These are phyloP conservation scores for Sherardia arvensis DNA, from an alignment of 257 asterid genomes.

Conservation along the genomic window DNA sequence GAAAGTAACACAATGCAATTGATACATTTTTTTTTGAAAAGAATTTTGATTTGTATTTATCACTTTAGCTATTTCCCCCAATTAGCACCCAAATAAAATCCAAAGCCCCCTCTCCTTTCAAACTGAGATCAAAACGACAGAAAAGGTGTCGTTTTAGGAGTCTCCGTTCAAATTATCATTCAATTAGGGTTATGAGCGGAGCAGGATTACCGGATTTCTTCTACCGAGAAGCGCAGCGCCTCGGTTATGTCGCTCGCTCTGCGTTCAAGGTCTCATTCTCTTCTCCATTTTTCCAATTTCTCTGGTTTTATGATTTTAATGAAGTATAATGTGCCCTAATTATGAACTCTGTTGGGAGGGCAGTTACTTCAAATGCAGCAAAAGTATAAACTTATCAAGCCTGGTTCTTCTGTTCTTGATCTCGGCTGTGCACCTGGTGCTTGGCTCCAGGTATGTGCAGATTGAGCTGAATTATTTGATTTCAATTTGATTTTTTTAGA, in stretches of 20 bases:
- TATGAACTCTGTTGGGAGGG: slow-evolving; percentile 11
- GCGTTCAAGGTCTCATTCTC: slow-evolving; percentile 66
- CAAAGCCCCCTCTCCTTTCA: background rate
- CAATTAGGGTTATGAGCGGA: slow-evolving; percentile 28
- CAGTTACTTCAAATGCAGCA: slow-evolving; percentile 88
- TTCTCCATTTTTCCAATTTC: background rate
- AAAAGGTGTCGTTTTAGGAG: background rate
- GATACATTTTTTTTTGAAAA: too few species aligned
- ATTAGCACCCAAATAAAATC: background rate
- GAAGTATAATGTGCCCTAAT: background rate
- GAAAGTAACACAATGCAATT: too few species aligned
- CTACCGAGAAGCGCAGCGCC: slow-evolving; percentile 90
- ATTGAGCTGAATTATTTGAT: background rate
- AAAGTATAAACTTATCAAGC: slow-evolving; percentile 56
- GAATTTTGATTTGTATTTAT: too few species aligned
- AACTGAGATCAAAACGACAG: background rate
- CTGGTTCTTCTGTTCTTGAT: slow-evolving; percentile 75
- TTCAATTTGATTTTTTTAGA: background rate
- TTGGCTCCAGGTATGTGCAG: slow-evolving; percentile 70
- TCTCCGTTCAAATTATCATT: background rate
- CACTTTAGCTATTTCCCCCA: background rate
- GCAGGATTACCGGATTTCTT: slow-evolving; percentile 71
- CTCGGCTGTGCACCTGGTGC: slow-evolving; percentile 99
- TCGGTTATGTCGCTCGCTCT: slow-evolving; percentile 90
- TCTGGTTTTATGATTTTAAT: background rate